phyloP scores from a whole-genome alignment of 768 basidiomycete species.

The Paxillus involutus region DNA sequence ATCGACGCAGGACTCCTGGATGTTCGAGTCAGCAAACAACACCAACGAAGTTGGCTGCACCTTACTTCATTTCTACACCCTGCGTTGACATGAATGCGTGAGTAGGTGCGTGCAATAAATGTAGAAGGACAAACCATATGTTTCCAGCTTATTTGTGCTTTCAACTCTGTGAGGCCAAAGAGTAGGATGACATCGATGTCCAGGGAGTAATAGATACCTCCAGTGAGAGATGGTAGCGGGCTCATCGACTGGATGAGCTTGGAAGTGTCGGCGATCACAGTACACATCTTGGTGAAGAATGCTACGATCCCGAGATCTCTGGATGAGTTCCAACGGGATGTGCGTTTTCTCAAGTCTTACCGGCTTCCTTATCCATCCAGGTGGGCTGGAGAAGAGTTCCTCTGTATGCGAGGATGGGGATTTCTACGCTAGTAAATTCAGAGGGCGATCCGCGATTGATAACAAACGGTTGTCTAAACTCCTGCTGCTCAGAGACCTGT shows the following conservation, averaged over 20 bases:
- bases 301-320: background rate
- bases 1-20: conserved; percentile 5
- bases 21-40: background rate
- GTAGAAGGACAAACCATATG: conserved; percentile 19
- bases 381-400: conserved; percentile 5
- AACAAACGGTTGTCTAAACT: conserved; percentile 14
- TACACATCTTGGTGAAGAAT: conserved; percentile 4
- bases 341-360: background rate
- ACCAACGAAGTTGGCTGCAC: background rate
- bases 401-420: conserved; percentile 14
- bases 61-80: conserved; percentile 8
- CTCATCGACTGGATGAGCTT: conserved; percentile 3
- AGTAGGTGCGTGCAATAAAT: background rate
- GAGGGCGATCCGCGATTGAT: background rate
- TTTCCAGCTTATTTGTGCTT: conserved; percentile 44
- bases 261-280: conserved; percentile 10
- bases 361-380: conserved; percentile 14
- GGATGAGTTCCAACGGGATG: too few relatives aligned
- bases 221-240: background rate
- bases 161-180: conserved; percentile 44
- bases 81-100: background rate
- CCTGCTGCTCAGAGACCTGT: conserved; percentile 19
- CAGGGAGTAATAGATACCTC: conserved; percentile 13
- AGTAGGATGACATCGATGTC: conserved; percentile 36
- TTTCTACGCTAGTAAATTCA: background rate